Conservation (phyloP, 257 asterid genomes). For the Echium plantagineum region DNA sequence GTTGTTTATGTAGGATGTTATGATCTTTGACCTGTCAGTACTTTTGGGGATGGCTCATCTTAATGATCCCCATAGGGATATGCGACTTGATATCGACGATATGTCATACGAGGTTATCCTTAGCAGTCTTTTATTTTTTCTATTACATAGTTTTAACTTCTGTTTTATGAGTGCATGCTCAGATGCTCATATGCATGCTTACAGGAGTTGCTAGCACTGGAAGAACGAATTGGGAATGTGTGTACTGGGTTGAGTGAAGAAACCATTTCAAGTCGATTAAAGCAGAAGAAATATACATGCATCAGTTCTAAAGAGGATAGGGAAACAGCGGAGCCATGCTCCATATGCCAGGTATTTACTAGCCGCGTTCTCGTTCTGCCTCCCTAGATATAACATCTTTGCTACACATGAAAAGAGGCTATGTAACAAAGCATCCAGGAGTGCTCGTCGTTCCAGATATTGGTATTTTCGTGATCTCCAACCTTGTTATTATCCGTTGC, state of each 20-base stretch:
- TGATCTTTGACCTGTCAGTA: slow-evolving; percentile 35
- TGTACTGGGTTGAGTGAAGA: slow-evolving; percentile 33
- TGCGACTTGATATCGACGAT: slow-evolving; percentile 45
- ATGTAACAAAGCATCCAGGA: neutral
- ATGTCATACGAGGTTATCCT: slow-evolving; percentile 40
- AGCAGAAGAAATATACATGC: slow-evolving; percentile 17
- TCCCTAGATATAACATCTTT: neutral
- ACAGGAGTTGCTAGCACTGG: slow-evolving; percentile 37
- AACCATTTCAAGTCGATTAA: slow-evolving; percentile 22
- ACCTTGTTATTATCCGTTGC: neutral
- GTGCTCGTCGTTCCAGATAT: neutral
- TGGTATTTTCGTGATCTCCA: neutral
- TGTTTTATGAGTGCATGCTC: no score
- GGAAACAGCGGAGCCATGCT: slow-evolving; percentile 32
- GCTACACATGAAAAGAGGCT: neutral
- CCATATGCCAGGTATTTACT: slow-evolving; percentile 30
- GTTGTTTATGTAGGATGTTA: slow-evolving; percentile 24
- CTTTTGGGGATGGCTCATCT: slow-evolving; percentile 30
- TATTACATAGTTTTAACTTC: neutral
- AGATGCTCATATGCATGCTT: neutral
- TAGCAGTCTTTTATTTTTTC: neutral
- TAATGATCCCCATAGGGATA: slow-evolving; percentile 38
- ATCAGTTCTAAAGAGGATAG: slow-evolving; percentile 10
- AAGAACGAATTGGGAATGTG: slow-evolving; percentile 37
- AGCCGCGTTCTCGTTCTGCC: neutral